Evolutionary conservation across 495 filamentous ascomycete genomes (phyloP).

Genomic region (Talaromyces thailandensis): DNA sequence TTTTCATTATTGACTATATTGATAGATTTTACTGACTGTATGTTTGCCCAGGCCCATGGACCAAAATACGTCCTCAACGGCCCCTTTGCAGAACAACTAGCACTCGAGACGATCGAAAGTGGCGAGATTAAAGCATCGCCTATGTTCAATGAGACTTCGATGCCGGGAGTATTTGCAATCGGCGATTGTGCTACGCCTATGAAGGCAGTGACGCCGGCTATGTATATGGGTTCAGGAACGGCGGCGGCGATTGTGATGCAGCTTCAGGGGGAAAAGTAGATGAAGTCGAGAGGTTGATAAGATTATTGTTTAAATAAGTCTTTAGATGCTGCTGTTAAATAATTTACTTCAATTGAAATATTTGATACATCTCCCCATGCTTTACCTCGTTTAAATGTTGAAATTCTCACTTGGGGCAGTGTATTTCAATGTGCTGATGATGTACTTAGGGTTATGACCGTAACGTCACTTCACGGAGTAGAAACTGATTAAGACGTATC

Average conservation of each 20-base stretch:
- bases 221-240: constrained; percentile 10
- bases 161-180: constrained; percentile 28
- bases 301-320: too few species aligned
- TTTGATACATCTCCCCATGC: too few species aligned
- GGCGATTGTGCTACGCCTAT: constrained; percentile 23
- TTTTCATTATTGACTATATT: constrained; percentile 1
- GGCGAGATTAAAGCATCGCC: constrained; percentile 20
- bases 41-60: constrained; percentile 9
- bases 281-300: too few species aligned
- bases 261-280: constrained; percentile 4
- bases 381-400: too few species aligned
- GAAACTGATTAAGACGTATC: too few species aligned
- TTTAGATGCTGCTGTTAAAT: too few species aligned
- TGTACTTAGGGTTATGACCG: too few species aligned
- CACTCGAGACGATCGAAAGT: constrained; percentile 16
- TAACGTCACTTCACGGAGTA: too few species aligned
- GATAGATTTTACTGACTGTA: neutral
- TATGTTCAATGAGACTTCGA: constrained; percentile 25
- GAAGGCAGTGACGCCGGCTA: constrained; percentile 12
- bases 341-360: too few species aligned
- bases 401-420: too few species aligned
- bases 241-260: constrained; percentile 12
- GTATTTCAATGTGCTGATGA: too few species aligned
- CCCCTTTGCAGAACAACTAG: constrained; percentile 21
- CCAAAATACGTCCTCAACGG: constrained; percentile 14